These are phyloP conservation scores for Cladosporium sp. DNA, from an alignment of 2,329 filamentous ascomycete genomes.

Conservation along the genomic window DNA sequence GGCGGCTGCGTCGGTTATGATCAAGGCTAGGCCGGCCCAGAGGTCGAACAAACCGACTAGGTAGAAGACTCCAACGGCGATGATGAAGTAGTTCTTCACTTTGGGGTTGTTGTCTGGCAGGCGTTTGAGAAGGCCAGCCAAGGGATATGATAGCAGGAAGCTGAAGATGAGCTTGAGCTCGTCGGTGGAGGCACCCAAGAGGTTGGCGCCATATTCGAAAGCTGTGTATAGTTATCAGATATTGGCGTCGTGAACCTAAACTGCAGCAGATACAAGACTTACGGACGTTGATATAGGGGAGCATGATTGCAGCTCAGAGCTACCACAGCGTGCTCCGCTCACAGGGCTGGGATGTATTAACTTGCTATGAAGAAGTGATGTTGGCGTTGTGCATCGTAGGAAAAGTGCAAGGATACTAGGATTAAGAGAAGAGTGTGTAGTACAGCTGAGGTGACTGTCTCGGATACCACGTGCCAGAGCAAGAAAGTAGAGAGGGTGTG, in stretches of 20 bases:
- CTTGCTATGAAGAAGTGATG: too few relatives aligned
- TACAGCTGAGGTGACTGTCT: conserved; percentile 3
- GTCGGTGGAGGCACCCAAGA: conserved; percentile 61
- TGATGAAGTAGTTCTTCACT: conserved; percentile 83
- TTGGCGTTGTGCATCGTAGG: too few relatives aligned
- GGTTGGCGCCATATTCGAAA: conserved; percentile 55
- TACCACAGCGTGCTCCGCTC: background rate
- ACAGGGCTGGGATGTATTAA: background rate
- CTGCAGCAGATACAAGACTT: conserved; percentile 25
- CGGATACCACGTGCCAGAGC: conserved; percentile 8
- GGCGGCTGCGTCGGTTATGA: conserved; percentile 73
- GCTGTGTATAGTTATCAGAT: conserved; percentile 39
- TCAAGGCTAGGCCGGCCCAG: conserved; percentile 76
- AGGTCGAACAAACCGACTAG: conserved; percentile 90
- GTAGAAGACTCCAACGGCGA: conserved; percentile 84
- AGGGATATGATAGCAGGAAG: conserved; percentile 87
- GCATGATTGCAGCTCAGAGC: conserved; percentile 41
- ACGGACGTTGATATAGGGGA: conserved; percentile 62
- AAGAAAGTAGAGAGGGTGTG: background rate
- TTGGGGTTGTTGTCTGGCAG: conserved; percentile 80
- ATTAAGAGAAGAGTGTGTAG: background rate
- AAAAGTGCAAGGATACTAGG: too few relatives aligned
- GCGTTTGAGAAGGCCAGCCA: conserved; percentile 83
- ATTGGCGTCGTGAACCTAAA: background rate
- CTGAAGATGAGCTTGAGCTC: conserved; percentile 86